These are phyloP conservation scores for Phytopythium litorale DNA, from an alignment of 352 stramenopile genomes.

Conservation along the genomic window DNA sequence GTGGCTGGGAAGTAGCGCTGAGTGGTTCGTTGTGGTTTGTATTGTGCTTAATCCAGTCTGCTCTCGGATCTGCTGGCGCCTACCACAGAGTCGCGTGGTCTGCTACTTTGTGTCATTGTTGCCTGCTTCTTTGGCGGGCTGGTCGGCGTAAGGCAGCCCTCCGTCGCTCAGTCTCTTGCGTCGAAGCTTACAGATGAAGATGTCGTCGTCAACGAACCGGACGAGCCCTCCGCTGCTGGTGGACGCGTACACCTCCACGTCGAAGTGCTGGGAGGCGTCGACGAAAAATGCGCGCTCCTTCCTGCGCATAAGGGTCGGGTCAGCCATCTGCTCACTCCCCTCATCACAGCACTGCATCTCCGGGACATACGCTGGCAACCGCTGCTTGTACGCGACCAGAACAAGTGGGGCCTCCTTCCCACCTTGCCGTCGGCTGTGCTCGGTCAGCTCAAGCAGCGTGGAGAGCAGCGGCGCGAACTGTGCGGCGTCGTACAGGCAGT, in stretches of 20 bases:
- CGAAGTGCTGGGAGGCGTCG: conserved; percentile 26
- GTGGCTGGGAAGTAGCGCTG: background rate
- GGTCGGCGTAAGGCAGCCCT: background rate
- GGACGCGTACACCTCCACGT: conserved; percentile 27
- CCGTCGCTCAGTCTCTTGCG: background rate
- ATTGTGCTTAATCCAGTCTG: background rate
- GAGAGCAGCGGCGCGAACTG: conserved; percentile 32
- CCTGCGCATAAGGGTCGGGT: background rate
- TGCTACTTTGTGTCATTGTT: conserved; percentile 1
- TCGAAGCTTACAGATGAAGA: conserved; percentile 46
- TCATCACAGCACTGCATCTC: background rate
- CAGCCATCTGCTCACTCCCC: background rate
- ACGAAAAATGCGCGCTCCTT: conserved; percentile 48
- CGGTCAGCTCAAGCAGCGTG: conserved; percentile 40
- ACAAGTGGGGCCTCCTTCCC: conserved; percentile 7
- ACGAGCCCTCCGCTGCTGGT: conserved; percentile 8
- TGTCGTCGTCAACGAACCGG: conserved; percentile 29
- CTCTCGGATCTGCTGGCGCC: background rate
- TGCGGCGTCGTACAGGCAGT: conserved; percentile 64
- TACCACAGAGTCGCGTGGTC: background rate
- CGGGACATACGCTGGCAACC: conserved; percentile 25
- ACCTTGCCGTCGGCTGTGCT: background rate
- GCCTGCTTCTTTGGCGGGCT: background rate
- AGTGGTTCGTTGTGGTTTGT: conserved; percentile 7
- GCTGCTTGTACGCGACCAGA: conserved; percentile 74